Evolutionary conservation across 2,329 filamentous ascomycete species (phyloP), one percentile per base, ranked within the genome.

Genomic region (Aspergillus pseudoviridinutans): DNA sequence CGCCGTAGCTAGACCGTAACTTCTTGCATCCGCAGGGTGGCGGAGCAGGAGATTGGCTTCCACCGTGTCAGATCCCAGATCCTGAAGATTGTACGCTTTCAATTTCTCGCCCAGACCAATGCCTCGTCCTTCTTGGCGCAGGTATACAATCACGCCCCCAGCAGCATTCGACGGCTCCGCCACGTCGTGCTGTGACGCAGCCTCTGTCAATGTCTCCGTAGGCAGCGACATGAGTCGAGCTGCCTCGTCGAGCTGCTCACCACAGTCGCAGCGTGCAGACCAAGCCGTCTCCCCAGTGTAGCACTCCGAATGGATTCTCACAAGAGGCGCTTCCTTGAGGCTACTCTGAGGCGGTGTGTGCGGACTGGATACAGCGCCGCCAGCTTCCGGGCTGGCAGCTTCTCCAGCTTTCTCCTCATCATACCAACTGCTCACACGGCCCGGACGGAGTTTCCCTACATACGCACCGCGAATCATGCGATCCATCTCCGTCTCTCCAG

Each of bases 211-310:
- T 1, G 71, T 66, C 28, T 75, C 68, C 27, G 74, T 71, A 0
- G 80, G 87, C 28, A 92, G 79, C 17, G 89, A 88, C 94, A 99
- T 99, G 1, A 99, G 79, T 27, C 94, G 84, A 1, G 93, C 94
- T 1, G 94, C 94, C 78, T 99, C 94, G 73, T 99, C 94, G 2
- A 99, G 83, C 74, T 99, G 94, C 77, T 99, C 94, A 56, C 94
- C 94, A 73, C 94, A 99, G 77, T 99, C 94, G 78, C 94, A 99
- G 28, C 94, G 87, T 38, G 94, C 93, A 7, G 92, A 97, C 94
- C 94, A 97, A 1, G 95, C 94, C 0, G 94, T 99, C 80, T 99
- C 94, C 58, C 94, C 94, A 0, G 94, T 99, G 75, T 99, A 99
- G 78, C 94, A 99, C 76, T 99, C 94, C 3, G 91, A 96, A 74